phyloP scores from a whole-genome alignment of 352 stramenopile genomes.

The Globisporangium camurandrum region DNA sequence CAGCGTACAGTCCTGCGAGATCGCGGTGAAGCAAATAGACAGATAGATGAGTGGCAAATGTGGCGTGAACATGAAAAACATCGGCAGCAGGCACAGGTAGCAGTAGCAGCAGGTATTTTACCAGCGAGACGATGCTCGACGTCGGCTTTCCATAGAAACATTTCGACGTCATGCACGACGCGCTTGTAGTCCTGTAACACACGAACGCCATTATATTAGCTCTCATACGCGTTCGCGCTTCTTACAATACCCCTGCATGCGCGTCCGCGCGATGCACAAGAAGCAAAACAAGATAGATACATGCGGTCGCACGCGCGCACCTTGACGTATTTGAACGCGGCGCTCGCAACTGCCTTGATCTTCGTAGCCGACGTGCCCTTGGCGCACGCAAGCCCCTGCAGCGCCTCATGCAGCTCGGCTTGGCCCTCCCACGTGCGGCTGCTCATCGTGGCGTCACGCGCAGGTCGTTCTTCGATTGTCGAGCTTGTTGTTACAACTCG shows the following conservation, averaged over 20 bases:
- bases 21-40: neutral
- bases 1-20: constrained; percentile 56
- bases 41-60: constrained; percentile 3
- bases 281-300: too few relatives aligned
- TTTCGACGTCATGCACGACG: constrained; percentile 80
- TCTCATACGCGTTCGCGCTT: constrained; percentile 10
- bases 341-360: constrained; percentile 58
- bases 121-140: constrained; percentile 74
- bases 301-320: constrained; percentile 15
- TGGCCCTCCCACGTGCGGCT: constrained; percentile 49
- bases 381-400: constrained; percentile 55
- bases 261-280: neutral
- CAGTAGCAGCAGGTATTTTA: constrained; percentile 9
- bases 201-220: neutral
- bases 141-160: constrained; percentile 79
- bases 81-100: constrained; percentile 4
- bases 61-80: constrained; percentile 4
- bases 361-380: constrained; percentile 79
- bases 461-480: constrained; percentile 2
- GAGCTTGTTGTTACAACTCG: too few relatives aligned
- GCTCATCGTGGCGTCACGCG: neutral
- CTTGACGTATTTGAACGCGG: constrained; percentile 69
- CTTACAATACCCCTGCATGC: neutral
- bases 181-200: constrained; percentile 85
- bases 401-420: constrained; percentile 54